These are phyloP conservation scores for Avena eriantha DNA, from an alignment of 176 grass and related monocot genomes.

Conservation along the genomic window DNA sequence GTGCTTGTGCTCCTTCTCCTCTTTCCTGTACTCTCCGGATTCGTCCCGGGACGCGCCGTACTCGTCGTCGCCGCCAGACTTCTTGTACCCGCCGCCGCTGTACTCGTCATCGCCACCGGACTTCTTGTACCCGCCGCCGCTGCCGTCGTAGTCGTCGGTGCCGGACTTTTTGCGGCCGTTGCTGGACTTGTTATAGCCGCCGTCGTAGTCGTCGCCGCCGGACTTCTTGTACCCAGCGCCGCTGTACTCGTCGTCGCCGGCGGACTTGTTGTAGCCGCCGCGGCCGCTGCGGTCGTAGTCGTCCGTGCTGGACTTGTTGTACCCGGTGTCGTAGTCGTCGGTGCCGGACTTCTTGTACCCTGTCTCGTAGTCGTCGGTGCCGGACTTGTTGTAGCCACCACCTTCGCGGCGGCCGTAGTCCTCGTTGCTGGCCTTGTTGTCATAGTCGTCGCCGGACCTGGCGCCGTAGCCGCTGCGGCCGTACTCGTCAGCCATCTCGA, in stretches of 20 bases:
- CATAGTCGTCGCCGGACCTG: slow-evolving; percentile 22
- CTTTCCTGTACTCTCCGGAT: slow-evolving; percentile 57
- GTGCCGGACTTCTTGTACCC: not conserved
- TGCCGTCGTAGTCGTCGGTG: not conserved
- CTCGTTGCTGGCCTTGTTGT: slow-evolving; percentile 14
- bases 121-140: slow-evolving; percentile 12
- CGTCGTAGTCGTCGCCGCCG: not conserved
- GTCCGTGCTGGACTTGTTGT: slow-evolving; percentile 20
- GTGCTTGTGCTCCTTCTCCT: slow-evolving; percentile 79
- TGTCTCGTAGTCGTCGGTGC: not conserved
- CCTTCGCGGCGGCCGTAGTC: slow-evolving; percentile 8
- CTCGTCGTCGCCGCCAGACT: not conserved
- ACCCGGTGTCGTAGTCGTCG: not conserved
- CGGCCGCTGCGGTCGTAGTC: not conserved
- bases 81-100: slow-evolving; percentile 9
- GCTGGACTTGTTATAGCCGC: slow-evolving; percentile 14
- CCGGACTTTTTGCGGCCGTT: not conserved
- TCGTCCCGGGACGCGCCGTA: slow-evolving; percentile 40
- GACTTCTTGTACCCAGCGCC: slow-evolving; percentile 25
- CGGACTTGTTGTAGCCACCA: slow-evolving; percentile 29
- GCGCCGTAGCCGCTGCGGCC: slow-evolving; percentile 41
- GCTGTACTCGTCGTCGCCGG: slow-evolving; percentile 24
- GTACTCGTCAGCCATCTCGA: slow-evolving; percentile 55
- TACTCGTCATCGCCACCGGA: not conserved
- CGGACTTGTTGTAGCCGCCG: slow-evolving; percentile 29